Percentiles rank a stretch among this genome's conserved stretches.
phyloP scores from a whole-genome alignment of 805 yeast genomes.

The Candida fluviatilis region DNA sequence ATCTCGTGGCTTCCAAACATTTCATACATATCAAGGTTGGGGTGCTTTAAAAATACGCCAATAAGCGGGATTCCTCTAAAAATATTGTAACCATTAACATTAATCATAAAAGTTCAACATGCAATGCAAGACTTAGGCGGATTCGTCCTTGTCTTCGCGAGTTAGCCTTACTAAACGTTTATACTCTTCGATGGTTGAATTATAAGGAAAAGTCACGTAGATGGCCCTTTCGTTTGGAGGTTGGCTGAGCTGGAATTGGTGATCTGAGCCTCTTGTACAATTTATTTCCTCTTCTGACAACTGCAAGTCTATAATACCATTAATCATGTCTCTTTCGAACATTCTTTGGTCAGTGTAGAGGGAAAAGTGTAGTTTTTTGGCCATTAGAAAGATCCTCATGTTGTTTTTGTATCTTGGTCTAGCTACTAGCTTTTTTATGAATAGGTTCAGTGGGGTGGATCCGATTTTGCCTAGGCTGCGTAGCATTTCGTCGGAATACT shows the following conservation, averaged over 20 bases:
- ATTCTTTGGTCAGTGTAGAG: slow-evolving; percentile 47
- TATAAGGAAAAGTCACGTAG: slow-evolving; percentile 16
- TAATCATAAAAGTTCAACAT: too few relatives aligned
- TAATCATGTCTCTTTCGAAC: slow-evolving; percentile 48
- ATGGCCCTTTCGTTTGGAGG: slow-evolving; percentile 4
- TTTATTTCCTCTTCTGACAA: slow-evolving; percentile 4
- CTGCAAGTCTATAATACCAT: slow-evolving; percentile 43
- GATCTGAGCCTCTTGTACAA: slow-evolving; percentile 3
- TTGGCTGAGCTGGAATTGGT: not conserved
- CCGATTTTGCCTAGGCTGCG: slow-evolving; percentile 37
- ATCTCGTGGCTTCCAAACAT: too few relatives aligned
- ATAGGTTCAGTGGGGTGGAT: slow-evolving; percentile 44
- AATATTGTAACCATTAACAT: too few relatives aligned
- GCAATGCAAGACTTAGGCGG: not conserved
- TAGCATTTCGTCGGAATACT: slow-evolving; percentile 32
- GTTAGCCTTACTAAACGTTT: slow-evolving; percentile 6
- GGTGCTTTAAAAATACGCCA: too few relatives aligned
- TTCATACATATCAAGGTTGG: too few relatives aligned
- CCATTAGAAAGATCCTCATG: slow-evolving; percentile 58
- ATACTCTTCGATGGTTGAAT: slow-evolving; percentile 9
- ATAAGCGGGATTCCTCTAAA: too few relatives aligned
- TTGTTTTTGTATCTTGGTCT: slow-evolving; percentile 60
- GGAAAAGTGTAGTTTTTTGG: slow-evolving; percentile 34
- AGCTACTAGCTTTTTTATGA: slow-evolving; percentile 54
- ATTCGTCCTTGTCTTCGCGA: not conserved